These are phyloP conservation scores for Caryocar brasiliense DNA, from an alignment of 441 rosid species.

Conservation along the genomic window DNA sequence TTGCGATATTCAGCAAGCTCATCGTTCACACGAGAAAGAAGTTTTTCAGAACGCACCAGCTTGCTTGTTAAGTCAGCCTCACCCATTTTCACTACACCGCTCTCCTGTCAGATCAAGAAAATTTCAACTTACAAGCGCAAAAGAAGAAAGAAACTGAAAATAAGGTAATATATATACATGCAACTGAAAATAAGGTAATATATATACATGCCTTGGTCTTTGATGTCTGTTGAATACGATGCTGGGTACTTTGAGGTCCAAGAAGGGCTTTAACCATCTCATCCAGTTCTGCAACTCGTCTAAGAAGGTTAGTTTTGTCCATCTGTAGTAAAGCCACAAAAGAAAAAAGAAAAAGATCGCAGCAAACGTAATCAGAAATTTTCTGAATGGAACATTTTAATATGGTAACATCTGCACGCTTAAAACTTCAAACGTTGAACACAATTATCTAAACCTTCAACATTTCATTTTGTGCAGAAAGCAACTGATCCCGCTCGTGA, in stretches of 20 bases:
- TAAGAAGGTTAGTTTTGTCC: constrained; percentile 66
- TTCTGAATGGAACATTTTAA: not conserved
- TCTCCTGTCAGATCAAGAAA: constrained; percentile 36
- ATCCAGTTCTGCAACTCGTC: constrained; percentile 63
- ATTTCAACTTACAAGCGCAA: not conserved
- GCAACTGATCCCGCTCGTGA: constrained; percentile 69
- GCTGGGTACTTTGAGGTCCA: constrained; percentile 26
- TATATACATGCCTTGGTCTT: constrained; percentile 27
- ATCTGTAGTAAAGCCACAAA: constrained; percentile 27
- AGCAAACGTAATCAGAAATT: not conserved
- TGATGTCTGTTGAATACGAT: constrained; percentile 27
- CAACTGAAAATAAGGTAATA: too few relatives aligned
- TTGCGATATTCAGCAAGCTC: constrained; percentile 52
- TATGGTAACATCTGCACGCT: not conserved
- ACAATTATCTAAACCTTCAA: constrained; percentile 40
- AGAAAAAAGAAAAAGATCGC: not conserved
- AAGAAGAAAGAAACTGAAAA: not conserved
- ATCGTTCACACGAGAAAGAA: constrained; percentile 38
- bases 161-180: not conserved
- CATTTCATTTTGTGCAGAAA: constrained; percentile 76
- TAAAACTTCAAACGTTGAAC: not conserved
- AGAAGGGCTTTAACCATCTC: constrained; percentile 41
- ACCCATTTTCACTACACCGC: constrained; percentile 20
- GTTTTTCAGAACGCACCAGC: constrained; percentile 43
- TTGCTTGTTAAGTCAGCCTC: constrained; percentile 34